Percentiles rank a stretch among this genome's conserved stretches.
These are phyloP conservation scores for Didymosphaeria variabile DNA, from an alignment of 2,329 filamentous ascomycete species.

Conservation along the genomic window DNA sequence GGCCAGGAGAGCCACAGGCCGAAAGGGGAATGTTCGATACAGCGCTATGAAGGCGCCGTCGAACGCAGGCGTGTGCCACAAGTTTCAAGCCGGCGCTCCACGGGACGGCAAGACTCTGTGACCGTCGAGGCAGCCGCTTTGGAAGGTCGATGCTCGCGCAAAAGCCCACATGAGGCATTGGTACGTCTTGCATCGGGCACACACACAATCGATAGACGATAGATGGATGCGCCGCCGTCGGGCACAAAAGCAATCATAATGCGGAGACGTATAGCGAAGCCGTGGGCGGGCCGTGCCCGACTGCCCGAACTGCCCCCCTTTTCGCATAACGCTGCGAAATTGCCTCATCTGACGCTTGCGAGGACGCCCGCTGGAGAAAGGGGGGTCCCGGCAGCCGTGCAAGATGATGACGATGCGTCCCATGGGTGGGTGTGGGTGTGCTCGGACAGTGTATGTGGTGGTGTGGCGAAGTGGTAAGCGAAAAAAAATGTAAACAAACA, in stretches of 20 bases:
- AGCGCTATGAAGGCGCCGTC: slow-evolving; percentile 18
- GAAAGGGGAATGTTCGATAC: slow-evolving; percentile 16
- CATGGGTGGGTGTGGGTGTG: slow-evolving; percentile 3
- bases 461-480: slow-evolving; percentile 7
- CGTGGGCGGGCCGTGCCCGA: slow-evolving; percentile 29
- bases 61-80: slow-evolving; percentile 7
- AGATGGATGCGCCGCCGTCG: slow-evolving; percentile 17
- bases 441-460: neutral
- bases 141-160: neutral
- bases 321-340: slow-evolving; percentile 31
- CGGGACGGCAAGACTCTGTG: slow-evolving; percentile 3
- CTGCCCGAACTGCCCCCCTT: slow-evolving; percentile 19
- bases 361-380: slow-evolving; percentile 7
- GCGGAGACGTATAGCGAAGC: slow-evolving; percentile 39
- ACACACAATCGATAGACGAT: slow-evolving; percentile 20
- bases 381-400: slow-evolving; percentile 12
- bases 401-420: slow-evolving; percentile 16
- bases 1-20: slow-evolving; percentile 3
- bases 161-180: neutral
- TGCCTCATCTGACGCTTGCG: slow-evolving; percentile 23
- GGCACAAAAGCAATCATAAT: slow-evolving; percentile 39
- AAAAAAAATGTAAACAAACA: slow-evolving; percentile 21
- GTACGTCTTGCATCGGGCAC: neutral
- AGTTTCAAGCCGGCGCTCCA: slow-evolving; percentile 17
- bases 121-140: neutral